Conservation (phyloP, 176 grass and related monocot genomes). For the Avena atlantica region DNA sequence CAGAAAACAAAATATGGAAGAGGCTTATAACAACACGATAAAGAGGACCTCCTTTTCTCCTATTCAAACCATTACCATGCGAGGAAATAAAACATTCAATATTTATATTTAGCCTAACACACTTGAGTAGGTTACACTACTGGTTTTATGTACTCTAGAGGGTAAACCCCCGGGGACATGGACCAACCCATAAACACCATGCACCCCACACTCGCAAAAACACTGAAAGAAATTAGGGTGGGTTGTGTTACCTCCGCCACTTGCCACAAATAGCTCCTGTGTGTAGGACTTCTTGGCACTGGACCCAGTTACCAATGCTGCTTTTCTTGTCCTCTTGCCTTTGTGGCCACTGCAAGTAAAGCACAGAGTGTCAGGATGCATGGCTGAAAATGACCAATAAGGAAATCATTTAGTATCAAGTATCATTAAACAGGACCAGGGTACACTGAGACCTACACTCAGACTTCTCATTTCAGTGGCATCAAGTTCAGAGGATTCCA, state of each 20-base stretch:
- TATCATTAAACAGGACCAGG: constrained; percentile 36
- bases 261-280: constrained; percentile 67
- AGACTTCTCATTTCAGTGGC: constrained; percentile 38
- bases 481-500: constrained; percentile 57
- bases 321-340: constrained; percentile 36
- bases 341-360: constrained; percentile 36
- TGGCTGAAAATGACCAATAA: constrained; percentile 27
- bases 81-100: not conserved
- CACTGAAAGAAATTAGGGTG: not conserved
- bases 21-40: constrained; percentile 10
- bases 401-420: constrained; percentile 21
- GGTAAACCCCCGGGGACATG: not conserved
- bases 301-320: constrained; percentile 66
- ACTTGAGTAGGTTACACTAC: not conserved
- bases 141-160: not conserved
- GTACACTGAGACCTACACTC: constrained; percentile 46
- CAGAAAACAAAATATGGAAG: constrained; percentile 7
- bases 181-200: not conserved
- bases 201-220: not conserved
- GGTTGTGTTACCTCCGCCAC: constrained; percentile 68
- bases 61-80: not conserved
- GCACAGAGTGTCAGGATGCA: not conserved
- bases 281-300: constrained; percentile 59
- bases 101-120: not conserved
- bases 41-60: not conserved